Conservation (phyloP, 2,329 filamentous ascomycete genomes). For the Stemphylium beticola region DNA sequence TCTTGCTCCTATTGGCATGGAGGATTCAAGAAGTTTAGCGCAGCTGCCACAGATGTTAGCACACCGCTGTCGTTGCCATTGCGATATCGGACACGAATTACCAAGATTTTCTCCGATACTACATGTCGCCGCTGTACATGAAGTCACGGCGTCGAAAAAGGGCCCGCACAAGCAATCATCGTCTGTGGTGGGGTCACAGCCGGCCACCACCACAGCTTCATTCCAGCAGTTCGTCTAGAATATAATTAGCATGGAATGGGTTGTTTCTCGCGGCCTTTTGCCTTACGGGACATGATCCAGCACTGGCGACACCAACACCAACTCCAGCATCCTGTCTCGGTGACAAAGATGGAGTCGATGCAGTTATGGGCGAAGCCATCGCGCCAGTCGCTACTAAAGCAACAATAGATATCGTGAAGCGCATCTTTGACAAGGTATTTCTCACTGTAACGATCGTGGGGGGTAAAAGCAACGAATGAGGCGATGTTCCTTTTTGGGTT, state of each 20-base stretch:
- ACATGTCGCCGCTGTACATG: constrained; percentile 37
- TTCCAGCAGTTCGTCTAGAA: constrained; percentile 43
- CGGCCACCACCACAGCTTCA: constrained; percentile 32
- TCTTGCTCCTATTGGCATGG: constrained; percentile 8
- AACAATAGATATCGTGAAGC: constrained; percentile 18
- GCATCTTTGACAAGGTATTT: constrained; percentile 19
- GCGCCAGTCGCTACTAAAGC: constrained; percentile 19
- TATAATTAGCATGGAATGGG: constrained; percentile 7
- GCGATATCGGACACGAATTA: constrained; percentile 20
- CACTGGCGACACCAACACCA: constrained; percentile 19
- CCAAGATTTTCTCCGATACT: constrained; percentile 40
- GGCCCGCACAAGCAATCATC: constrained; percentile 42
- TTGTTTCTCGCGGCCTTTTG: neutral
- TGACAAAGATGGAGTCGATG: constrained; percentile 1
- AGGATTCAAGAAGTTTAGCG: constrained; percentile 20
- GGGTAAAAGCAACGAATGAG: neutral
- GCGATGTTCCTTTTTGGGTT: too few relatives aligned
- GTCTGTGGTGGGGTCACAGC: constrained; percentile 40
- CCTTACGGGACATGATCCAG: constrained; percentile 37
- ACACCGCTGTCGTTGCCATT: neutral
- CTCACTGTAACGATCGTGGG: constrained; percentile 13
- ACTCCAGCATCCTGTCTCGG: constrained; percentile 12
- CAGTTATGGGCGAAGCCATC: constrained; percentile 26
- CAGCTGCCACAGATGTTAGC: constrained; percentile 14
- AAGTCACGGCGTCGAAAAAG: constrained; percentile 42